These are phyloP conservation scores for Fusarium pseudograminearum DNA, from an alignment of 2,329 filamentous ascomycete genomes.

Conservation along the genomic window DNA sequence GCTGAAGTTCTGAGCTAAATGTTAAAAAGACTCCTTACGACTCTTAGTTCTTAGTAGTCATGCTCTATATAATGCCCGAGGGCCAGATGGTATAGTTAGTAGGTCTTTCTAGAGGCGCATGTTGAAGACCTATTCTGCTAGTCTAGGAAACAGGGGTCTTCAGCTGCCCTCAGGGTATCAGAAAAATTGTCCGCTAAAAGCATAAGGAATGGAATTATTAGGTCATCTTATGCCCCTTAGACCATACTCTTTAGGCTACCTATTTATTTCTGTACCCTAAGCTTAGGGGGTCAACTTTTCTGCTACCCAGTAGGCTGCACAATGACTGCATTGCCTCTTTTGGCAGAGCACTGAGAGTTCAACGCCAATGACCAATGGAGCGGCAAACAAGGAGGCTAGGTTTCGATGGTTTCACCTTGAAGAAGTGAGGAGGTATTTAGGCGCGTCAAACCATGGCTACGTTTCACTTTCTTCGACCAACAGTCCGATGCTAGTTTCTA, in stretches of 20 bases:
- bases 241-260: no score
- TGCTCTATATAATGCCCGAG: background rate
- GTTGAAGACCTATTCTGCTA: background rate
- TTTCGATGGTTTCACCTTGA: background rate
- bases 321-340: background rate
- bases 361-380: background rate
- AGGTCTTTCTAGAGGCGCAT: background rate
- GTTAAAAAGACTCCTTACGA: background rate
- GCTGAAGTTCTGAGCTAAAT: background rate
- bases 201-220: no score
- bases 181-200: no score
- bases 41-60: background rate
- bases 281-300: fast-evolving
- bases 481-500: background rate
- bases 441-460: background rate
- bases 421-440: background rate
- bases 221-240: no score
- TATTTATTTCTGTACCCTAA: no score
- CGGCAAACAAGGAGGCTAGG: background rate
- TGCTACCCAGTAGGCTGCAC: background rate
- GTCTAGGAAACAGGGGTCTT: background rate
- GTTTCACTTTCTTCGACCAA: background rate
- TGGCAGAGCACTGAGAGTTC: background rate
- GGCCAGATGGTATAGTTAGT: no score
- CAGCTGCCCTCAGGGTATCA: no score